Evolutionary conservation across 2,329 filamentous ascomycete species (phyloP), one percentile per base, ranked within the genome.

Genomic region (Talaromyces islandicus): DNA sequence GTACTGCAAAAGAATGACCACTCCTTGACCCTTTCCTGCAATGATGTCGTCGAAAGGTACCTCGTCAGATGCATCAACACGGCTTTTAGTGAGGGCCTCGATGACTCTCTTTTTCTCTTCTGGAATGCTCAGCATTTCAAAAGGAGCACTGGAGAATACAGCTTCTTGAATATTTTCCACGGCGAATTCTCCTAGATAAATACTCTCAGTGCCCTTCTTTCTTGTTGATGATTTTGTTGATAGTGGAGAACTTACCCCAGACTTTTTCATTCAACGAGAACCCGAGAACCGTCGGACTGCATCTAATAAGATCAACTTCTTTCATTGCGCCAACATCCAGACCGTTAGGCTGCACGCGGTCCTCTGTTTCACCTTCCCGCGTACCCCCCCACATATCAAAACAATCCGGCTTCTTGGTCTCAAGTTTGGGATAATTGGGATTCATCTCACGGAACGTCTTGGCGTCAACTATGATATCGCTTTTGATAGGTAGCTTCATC

Each of bases 101-200:
- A 59, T 59, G 11, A 54, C 35, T 27, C 32, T 59, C 41, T 59
- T 54, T 41, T 48, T 54, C 6, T 54, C 46, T 41, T 58, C 32
- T 14, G 56, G 43, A 53, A 71, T 68, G 17, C 60, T 56, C 38
- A 71, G 56, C 59, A 59, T 60, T 46, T 62, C 59, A 53, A 63
- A 66, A 61, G 64, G 54, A 27, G 60, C 38, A 46, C 55, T 53
- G 41, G 55, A 62, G 63, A 51, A 65, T 43, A 62, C 30, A 57
- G 67, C 66, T n/a, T 66, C 63, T 21, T 59, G 56, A 46, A 68
- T 65, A 60, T 63, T 56, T 38, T 25, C 54, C 24, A 67, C 62
- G 21, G 56, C 60, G 61, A 63, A 66, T 63, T 56, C 54, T 56
- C 54, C 54, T 56, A 48, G n/a, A n/a, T n/a, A n/a, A n/a, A n/a